These are phyloP conservation scores for Cicer chorassanicum DNA, from an alignment of 306 rosid species.

Conservation along the genomic window DNA sequence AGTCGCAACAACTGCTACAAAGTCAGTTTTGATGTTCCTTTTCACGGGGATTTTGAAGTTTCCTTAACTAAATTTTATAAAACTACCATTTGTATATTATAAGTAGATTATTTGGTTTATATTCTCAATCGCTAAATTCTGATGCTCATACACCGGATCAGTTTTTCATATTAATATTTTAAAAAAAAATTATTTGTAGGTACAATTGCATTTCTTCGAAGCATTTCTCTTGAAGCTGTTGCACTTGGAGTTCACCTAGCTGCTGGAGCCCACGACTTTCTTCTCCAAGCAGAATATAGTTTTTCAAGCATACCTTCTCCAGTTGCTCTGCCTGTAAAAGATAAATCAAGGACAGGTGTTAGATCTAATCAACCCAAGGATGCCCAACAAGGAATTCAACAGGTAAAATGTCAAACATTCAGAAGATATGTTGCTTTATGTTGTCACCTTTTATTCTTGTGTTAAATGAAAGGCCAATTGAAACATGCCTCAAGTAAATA, in stretches of 20 bases:
- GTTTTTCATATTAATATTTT: constrained; percentile 22
- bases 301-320: constrained; percentile 72
- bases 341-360: constrained; percentile 58
- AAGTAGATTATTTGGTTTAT: constrained; percentile 20
- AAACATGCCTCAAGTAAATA: background rate
- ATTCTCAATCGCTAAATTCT: constrained; percentile 12
- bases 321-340: constrained; percentile 49
- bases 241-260: constrained; percentile 99
- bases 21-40: constrained; percentile 29
- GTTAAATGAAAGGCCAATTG: constrained; percentile 33
- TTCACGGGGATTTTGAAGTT: constrained; percentile 24
- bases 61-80: background rate
- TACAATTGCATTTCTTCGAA: constrained; percentile 88
- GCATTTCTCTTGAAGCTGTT: constrained; percentile 96
- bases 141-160: constrained; percentile 12
- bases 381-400: constrained; percentile 93
- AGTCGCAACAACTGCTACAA: constrained; percentile 7
- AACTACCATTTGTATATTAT: constrained; percentile 32
- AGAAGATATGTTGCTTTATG: constrained; percentile 22
- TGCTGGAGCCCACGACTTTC: constrained; percentile 89
- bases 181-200: constrained; percentile 54
- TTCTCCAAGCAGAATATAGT: constrained; percentile 80
- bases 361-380: constrained; percentile 92
- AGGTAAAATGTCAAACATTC: constrained; percentile 58
- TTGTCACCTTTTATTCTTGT: background rate